Percentiles rank a stretch among this genome's conserved stretches.
phyloP scores from a whole-genome alignment of 2,329 filamentous ascomycete species.

The Drechmeria coniospora region DNA sequence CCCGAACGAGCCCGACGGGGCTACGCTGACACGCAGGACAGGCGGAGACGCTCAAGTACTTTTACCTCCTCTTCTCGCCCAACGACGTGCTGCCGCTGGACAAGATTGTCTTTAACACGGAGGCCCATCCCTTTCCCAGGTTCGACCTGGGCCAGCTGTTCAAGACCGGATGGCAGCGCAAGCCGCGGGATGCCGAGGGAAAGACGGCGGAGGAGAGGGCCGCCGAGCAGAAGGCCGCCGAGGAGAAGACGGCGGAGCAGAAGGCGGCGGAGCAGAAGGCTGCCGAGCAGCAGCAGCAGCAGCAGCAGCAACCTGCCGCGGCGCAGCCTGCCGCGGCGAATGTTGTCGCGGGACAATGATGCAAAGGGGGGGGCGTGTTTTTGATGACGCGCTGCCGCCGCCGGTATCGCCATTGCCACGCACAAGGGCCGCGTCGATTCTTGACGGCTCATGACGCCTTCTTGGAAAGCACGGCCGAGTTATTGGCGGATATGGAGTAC shows the following conservation, averaged over 20 bases:
- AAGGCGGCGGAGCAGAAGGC: not conserved
- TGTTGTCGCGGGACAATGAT: too few species aligned
- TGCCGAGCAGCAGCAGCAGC: not conserved
- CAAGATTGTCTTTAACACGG: conserved; percentile 85
- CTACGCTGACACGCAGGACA: conserved; percentile 16
- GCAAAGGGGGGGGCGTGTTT: too few species aligned
- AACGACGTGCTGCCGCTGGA: conserved; percentile 71
- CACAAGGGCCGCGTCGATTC: too few species aligned
- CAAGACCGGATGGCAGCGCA: conserved; percentile 66
- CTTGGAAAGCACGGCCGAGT: too few species aligned
- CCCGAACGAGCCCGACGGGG: conserved; percentile 1
- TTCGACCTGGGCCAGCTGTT: conserved; percentile 71
- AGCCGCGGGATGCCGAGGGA: conserved; percentile 37
- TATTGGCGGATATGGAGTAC: too few species aligned
- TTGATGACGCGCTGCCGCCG: too few species aligned
- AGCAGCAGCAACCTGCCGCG: too few species aligned
- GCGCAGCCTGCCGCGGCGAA: too few species aligned
- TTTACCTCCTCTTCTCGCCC: conserved; percentile 86
- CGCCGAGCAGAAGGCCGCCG: not conserved
- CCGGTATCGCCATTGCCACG: too few species aligned
- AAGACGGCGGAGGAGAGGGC: conserved; percentile 15
- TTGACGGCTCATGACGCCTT: too few species aligned
- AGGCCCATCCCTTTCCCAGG: conserved; percentile 77
- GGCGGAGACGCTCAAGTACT: conserved; percentile 95
- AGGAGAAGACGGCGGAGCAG: not conserved